Percentiles rank a stretch among this genome's conserved stretches.
These are phyloP conservation scores for Trichomonas gallinae DNA, from an alignment of 208 protist genomes.

Conservation along the genomic window DNA sequence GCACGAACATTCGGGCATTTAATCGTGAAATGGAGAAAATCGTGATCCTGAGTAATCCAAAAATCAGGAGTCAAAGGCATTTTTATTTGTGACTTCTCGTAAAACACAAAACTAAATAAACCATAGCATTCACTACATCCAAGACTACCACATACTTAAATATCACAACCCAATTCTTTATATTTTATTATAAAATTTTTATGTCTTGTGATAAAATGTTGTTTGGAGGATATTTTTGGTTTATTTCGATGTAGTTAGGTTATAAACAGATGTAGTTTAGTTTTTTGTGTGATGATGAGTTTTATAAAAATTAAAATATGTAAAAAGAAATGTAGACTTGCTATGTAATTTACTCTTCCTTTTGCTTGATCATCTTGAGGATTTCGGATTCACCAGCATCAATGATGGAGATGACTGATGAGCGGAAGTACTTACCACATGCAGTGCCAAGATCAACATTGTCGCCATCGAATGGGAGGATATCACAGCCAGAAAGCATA, in stretches of 20 bases:
- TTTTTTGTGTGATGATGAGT: too few relatives aligned
- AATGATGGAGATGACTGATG: constrained; percentile 81
- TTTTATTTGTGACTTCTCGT: neutral
- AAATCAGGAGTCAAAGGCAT: constrained; percentile 13
- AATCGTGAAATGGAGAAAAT: neutral
- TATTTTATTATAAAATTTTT: too few relatives aligned
- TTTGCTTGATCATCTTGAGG: constrained; percentile 41
- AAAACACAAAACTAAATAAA: too few relatives aligned
- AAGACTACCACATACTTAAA: too few relatives aligned
- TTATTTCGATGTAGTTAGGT: too few relatives aligned
- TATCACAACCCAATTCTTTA: too few relatives aligned
- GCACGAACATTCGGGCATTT: constrained; percentile 4
- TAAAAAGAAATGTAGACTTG: neutral
- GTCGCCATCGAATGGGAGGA: constrained; percentile 28
- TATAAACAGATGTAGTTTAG: too few relatives aligned
- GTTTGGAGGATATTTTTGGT: too few relatives aligned
- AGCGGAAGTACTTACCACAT: constrained; percentile 94
- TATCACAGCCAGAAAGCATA: constrained; percentile 77
- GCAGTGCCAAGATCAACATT: constrained; percentile 95
- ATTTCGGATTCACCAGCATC: constrained; percentile 87
- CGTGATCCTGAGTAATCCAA: neutral
- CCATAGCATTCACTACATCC: too few relatives aligned
- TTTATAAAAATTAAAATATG: neutral
- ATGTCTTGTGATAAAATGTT: too few relatives aligned
- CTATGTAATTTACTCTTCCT: constrained; percentile 11